A percentile compares a stretch with the other conserved stretches of the same genome.
These are phyloP conservation scores for Penicillium pulvis DNA, from an alignment of 495 filamentous ascomycete species.

Conservation along the genomic window DNA sequence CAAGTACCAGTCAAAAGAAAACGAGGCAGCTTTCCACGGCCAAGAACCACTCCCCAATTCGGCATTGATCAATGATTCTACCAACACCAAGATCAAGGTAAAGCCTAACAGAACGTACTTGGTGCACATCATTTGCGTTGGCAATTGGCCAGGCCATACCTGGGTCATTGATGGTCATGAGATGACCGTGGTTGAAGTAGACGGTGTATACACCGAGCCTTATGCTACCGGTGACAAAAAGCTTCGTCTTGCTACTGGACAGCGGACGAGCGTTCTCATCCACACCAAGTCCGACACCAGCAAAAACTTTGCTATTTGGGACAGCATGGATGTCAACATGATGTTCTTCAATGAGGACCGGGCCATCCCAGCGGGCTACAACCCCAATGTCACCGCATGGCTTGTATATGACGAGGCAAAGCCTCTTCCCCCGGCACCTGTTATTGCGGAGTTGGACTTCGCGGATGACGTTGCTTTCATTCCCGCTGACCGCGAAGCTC, in stretches of 20 bases:
- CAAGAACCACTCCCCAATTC: constrained; percentile 68
- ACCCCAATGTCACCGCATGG: constrained; percentile 80
- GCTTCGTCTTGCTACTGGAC: constrained; percentile 66
- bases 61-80: constrained; percentile 69
- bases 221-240: constrained; percentile 50
- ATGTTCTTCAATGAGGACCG: constrained; percentile 49
- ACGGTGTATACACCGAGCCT: constrained; percentile 68
- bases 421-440: constrained; percentile 56
- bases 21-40: constrained; percentile 42
- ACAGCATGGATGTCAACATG: constrained; percentile 56
- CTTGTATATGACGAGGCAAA: constrained; percentile 68
- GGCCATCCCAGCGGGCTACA: constrained; percentile 38
- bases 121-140: constrained; percentile 70
- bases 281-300: constrained; percentile 54
- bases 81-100: constrained; percentile 44
- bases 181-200: constrained; percentile 69
- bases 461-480: constrained; percentile 73
- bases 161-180: constrained; percentile 56
- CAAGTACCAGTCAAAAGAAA: constrained; percentile 53
- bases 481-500: constrained; percentile 63
- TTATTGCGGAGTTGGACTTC: constrained; percentile 61
- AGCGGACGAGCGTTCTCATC: constrained; percentile 69
- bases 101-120: constrained; percentile 58
- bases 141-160: constrained; percentile 59
- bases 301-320: constrained; percentile 59